Evolutionary conservation across 768 basidiomycete species (phyloP).

Genomic region (Tephrocybe sp.): DNA sequence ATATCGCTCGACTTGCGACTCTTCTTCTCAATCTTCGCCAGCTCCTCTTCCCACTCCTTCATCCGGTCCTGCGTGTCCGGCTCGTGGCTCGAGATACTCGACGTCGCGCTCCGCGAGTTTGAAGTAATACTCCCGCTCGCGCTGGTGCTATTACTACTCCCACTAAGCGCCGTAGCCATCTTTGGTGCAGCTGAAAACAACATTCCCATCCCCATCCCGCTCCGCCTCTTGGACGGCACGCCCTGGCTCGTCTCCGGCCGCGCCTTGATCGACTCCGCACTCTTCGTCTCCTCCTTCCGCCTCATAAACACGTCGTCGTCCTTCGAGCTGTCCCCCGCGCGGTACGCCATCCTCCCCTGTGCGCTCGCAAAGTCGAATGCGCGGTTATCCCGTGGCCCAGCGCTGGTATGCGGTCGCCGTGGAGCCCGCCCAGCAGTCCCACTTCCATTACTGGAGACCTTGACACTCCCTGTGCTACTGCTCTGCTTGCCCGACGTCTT

Average conservation of each 20-base stretch:
- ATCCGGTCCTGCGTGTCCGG: conserved; percentile 38
- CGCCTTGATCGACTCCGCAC: conserved; percentile 1
- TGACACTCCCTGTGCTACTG: conserved; percentile 13
- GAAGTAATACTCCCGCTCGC: conserved; percentile 21
- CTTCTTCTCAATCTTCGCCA: conserved; percentile 65
- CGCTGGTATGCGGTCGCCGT: conserved; percentile 71
- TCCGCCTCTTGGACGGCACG: conserved; percentile 15
- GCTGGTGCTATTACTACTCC: conserved; percentile 34
- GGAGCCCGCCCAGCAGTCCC: conserved; percentile 18
- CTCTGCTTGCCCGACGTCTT: conserved; percentile 10
- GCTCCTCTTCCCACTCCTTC: conserved; percentile 79
- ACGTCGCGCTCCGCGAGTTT: conserved; percentile 28
- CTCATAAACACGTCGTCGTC: conserved; percentile 10
- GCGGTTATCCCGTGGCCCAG: conserved; percentile 66
- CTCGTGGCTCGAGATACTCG: conserved; percentile 26
- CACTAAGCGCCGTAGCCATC: conserved; percentile 27
- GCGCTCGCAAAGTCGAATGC: conserved; percentile 29
- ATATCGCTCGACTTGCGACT: conserved; percentile 54
- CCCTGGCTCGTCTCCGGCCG: conserved; percentile 19
- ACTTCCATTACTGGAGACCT: conserved; percentile 1
- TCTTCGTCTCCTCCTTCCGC: conserved; percentile 4
- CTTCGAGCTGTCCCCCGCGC: neutral
- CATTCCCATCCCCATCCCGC: conserved; percentile 18
- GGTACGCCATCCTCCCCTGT: conserved; percentile 9
- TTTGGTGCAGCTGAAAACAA: conserved; percentile 21